phyloP scores from a whole-genome alignment of 352 stramenopile genomes.

The Phytophthora sp. region DNA sequence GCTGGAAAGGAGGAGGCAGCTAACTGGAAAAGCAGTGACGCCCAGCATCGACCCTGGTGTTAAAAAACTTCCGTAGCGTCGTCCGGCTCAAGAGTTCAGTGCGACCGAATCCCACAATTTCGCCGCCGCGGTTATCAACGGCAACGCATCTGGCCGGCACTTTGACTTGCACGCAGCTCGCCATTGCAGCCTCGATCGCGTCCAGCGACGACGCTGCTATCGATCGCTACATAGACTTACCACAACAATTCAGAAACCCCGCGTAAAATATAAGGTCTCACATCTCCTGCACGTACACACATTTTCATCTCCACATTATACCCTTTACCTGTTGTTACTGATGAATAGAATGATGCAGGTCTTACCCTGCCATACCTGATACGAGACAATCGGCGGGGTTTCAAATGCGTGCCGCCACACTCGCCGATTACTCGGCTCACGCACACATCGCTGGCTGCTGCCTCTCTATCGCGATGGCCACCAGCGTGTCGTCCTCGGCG shows the following conservation, averaged over 20 bases:
- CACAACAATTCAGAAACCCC: background rate
- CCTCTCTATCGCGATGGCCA: slow-evolving; percentile 23
- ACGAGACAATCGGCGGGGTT: slow-evolving; percentile 1
- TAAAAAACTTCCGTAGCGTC: background rate
- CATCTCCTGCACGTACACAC: too few species aligned
- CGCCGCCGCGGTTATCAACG: background rate
- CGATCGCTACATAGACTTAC: background rate
- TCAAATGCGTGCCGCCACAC: slow-evolving; percentile 1
- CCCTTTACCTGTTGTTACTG: background rate
- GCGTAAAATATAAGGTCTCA: too few species aligned
- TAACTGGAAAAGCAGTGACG: too few species aligned
- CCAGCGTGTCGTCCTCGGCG: slow-evolving; percentile 28
- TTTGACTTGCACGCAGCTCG: background rate
- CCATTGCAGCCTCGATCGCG: too few species aligned
- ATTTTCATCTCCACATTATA: too few species aligned
- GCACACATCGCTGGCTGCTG: background rate
- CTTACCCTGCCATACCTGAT: background rate
- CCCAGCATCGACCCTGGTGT: too few species aligned
- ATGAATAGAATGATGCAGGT: slow-evolving; percentile 1
- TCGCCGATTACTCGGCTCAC: slow-evolving; percentile 8
- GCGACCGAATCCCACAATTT: background rate
- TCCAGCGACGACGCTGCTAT: too few species aligned
- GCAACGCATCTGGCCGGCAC: background rate
- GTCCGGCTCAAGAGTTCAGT: background rate
- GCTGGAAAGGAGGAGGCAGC: too few species aligned